phyloP scores from a whole-genome alignment of 306 rosid genomes.

The Fagus sylvatica region DNA sequence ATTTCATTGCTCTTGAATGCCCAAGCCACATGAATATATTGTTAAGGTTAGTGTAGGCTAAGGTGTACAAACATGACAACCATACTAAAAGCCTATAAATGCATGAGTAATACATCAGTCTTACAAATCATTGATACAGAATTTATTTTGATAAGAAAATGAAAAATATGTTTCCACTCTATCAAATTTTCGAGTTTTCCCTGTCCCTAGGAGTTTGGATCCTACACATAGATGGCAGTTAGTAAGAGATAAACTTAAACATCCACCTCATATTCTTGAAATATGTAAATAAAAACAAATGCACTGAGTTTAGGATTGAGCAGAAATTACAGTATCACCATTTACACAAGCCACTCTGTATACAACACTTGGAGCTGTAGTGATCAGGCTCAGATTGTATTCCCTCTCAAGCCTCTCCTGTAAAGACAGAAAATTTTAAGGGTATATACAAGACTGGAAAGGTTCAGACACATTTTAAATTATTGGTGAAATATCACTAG shows the following conservation, averaged over 20 bases:
- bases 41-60: background rate
- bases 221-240: background rate
- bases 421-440: constrained; percentile 20
- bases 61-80: background rate
- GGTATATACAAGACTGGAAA: constrained; percentile 23
- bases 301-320: constrained; percentile 50
- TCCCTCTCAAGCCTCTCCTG: constrained; percentile 86
- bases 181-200: background rate
- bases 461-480: constrained; percentile 17
- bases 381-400: constrained; percentile 75
- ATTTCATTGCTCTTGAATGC: background rate
- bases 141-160: background rate
- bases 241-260: constrained; percentile 2
- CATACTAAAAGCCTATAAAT: background rate
- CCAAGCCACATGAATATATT: background rate
- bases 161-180: background rate
- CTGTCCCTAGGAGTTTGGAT: background rate
- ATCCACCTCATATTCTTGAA: background rate
- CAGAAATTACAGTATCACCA: constrained; percentile 81
- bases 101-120: background rate
- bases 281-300: constrained; percentile 3
- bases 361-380: constrained; percentile 88
- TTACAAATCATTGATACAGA: background rate
- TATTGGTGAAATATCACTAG: constrained; percentile 2
- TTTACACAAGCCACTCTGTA: constrained; percentile 64